Conservation (phyloP, 768 basidiomycete species). For the Pleurotus platypus region DNA sequence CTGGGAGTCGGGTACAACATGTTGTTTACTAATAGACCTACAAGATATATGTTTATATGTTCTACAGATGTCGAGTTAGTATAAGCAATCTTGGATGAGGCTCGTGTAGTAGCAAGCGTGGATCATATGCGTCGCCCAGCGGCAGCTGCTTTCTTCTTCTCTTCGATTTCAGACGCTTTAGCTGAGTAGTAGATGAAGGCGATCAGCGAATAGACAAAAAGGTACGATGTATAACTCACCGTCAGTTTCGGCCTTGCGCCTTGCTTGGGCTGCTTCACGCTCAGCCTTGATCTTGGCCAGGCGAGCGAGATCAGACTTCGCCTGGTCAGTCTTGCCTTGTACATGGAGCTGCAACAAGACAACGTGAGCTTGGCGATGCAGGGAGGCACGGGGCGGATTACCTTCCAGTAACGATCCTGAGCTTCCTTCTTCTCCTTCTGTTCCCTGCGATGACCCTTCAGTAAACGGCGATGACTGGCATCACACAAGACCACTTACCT, state of each 20-base stretch:
- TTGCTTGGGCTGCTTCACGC: constrained; percentile 83
- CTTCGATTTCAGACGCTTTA: constrained; percentile 60
- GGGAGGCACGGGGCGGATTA: constrained; percentile 21
- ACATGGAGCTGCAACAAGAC: constrained; percentile 49
- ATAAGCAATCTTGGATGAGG: not conserved
- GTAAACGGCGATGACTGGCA: not conserved
- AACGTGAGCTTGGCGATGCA: constrained; percentile 2
- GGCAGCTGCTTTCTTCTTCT: constrained; percentile 50
- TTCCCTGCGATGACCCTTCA: constrained; percentile 48
- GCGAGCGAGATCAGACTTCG: constrained; percentile 83
- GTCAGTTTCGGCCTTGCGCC: constrained; percentile 85
- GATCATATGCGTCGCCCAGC: constrained; percentile 18
- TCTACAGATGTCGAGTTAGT: not conserved
- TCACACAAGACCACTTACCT: constrained; percentile 34
- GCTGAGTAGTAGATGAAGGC: constrained; percentile 30
- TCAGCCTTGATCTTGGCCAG: constrained; percentile 84
- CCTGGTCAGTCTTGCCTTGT: constrained; percentile 87
- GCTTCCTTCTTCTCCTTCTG: constrained; percentile 91
- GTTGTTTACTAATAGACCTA: too few relatives aligned
- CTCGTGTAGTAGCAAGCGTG: not conserved
- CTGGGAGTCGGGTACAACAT: too few relatives aligned
- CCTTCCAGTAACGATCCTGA: constrained; percentile 86
- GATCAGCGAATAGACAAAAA: not conserved
- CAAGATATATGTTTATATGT: not conserved
- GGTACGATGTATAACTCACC: constrained; percentile 39